These are phyloP conservation scores for Teunomyces barrocoloradensis DNA, from an alignment of 805 yeast species.

Conservation along the genomic window DNA sequence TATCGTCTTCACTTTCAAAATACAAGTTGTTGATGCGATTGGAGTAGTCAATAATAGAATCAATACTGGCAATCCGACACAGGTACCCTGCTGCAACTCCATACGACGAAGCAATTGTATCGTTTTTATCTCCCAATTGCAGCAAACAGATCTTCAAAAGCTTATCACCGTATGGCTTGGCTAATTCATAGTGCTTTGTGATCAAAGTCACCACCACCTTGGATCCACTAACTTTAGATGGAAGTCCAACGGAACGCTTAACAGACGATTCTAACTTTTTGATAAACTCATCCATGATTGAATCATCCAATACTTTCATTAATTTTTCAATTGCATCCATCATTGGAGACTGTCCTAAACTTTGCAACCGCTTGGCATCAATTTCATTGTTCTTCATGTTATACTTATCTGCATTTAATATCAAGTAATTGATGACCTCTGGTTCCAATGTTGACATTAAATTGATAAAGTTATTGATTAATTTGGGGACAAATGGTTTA, in stretches of 20 bases:
- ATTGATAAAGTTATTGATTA: slow-evolving; percentile 65
- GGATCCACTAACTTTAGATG: slow-evolving; percentile 86
- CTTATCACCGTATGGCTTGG: slow-evolving; percentile 55
- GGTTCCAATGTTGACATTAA: slow-evolving; percentile 90
- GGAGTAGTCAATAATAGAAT: slow-evolving; percentile 53
- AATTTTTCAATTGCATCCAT: slow-evolving; percentile 81
- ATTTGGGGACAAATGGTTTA: slow-evolving; percentile 63
- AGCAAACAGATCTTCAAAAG: slow-evolving; percentile 55
- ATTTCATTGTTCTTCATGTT: slow-evolving; percentile 68
- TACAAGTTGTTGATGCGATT: slow-evolving; percentile 50
- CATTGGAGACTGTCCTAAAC: slow-evolving; percentile 79
- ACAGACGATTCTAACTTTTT: slow-evolving; percentile 53
- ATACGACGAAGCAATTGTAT: slow-evolving; percentile 68
- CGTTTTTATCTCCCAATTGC: slow-evolving; percentile 69
- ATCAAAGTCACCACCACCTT: slow-evolving; percentile 66
- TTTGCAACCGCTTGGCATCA: slow-evolving; percentile 72
- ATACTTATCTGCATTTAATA: slow-evolving; percentile 85
- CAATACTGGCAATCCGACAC: slow-evolving; percentile 58
- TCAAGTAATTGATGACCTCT: slow-evolving; percentile 78
- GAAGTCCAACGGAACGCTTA: slow-evolving; percentile 77
- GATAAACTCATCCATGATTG: slow-evolving; percentile 48
- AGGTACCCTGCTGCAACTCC: slow-evolving; percentile 80
- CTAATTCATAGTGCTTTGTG: slow-evolving; percentile 47
- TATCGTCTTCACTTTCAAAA: slow-evolving; percentile 50
- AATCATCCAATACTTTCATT: slow-evolving; percentile 53